Percentiles rank a stretch among this genome's conserved stretches.
Conservation (phyloP, 1,139 yeast genomes). For the Kluyveromyces sp. region DNA sequence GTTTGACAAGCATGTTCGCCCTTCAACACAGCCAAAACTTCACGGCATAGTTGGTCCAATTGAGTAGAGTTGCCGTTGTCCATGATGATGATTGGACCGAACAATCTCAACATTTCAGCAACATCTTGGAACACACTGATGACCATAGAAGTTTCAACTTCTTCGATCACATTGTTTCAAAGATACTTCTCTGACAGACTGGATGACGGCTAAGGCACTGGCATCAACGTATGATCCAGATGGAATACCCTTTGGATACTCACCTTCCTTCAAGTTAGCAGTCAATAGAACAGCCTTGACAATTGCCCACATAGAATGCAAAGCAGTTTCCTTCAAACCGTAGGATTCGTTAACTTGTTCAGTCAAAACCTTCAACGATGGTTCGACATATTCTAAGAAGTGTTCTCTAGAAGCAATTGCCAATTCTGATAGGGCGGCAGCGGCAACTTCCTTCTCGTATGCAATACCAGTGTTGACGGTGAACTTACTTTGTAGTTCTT, state of each 20-base stretch:
- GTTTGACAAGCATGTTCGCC: constrained; percentile 80
- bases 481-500: constrained; percentile 61
- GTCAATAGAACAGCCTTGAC: constrained; percentile 60
- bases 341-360: constrained; percentile 80
- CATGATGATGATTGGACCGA: constrained; percentile 67
- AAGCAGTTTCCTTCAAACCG: constrained; percentile 86
- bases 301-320: constrained; percentile 76
- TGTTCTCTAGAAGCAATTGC: constrained; percentile 79
- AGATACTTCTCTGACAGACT: constrained; percentile 59
- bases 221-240: constrained; percentile 51
- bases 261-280: constrained; percentile 42
- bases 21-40: constrained; percentile 62
- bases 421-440: constrained; percentile 84
- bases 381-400: constrained; percentile 72
- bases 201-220: constrained; percentile 51
- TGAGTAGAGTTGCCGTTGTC: constrained; percentile 51
- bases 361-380: constrained; percentile 54
- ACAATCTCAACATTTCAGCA: constrained; percentile 58
- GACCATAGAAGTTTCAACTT: constrained; percentile 76
- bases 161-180: constrained; percentile 60
- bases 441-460: constrained; percentile 94
- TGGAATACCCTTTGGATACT: constrained; percentile 71
- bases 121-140: constrained; percentile 70
- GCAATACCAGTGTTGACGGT: constrained; percentile 92
- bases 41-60: constrained; percentile 62